Base-by-base conservation (phyloP, 1,284 basidiomycete species). In the Hypsizygus ulmarius region DNA sequence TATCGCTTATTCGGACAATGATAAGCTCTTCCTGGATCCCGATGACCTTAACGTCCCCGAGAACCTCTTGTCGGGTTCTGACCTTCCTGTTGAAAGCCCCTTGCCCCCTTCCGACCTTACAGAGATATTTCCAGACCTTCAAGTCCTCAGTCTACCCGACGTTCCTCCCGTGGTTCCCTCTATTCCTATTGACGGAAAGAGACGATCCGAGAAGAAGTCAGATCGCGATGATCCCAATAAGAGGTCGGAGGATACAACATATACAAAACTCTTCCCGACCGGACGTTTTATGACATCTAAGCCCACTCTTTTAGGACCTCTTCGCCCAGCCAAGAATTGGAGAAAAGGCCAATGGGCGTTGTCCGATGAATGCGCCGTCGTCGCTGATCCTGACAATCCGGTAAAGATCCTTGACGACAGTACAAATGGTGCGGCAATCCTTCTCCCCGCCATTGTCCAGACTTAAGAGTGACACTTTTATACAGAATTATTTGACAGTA, bases 221-320 rank as follows among this genome's bases (percentile, higher is more conserved):
- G 84, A 87, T 51, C 79, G 66, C 53, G 84, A 89, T 51, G 87
- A 87, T 57, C 79, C 81, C n/a, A 80, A 75, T 55, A 85, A 77
- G 61, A 74, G 87, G 32, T 58, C 71, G 0, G 87, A 90, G 50
- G 85, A 87, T 41, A 74, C 77, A n/a, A 78, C 78, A 6, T 81
- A 81, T 56, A 79, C 76, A 16, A 88, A 81, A 60, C 67, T 90
- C 25, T 77, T 75, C 38, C 81, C 83, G n/a, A 69, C 78, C 30
- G 78, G 77, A 38, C 71, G 72, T 49, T 89, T 87, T 64, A 89
- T 87, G 83, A 62, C 73, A 42, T 66, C 68, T 25, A 87, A 84
- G 60, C 84, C 84, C 3, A 86, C 83, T 1, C 69, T 90, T 25
- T 68, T 90, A 15, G 76, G 86, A 5, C 74, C 87, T 40, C 68